Base-by-base conservation (phyloP, 192 early-diverging fungal species). In the Rhizoclosmatium globosum region DNA sequence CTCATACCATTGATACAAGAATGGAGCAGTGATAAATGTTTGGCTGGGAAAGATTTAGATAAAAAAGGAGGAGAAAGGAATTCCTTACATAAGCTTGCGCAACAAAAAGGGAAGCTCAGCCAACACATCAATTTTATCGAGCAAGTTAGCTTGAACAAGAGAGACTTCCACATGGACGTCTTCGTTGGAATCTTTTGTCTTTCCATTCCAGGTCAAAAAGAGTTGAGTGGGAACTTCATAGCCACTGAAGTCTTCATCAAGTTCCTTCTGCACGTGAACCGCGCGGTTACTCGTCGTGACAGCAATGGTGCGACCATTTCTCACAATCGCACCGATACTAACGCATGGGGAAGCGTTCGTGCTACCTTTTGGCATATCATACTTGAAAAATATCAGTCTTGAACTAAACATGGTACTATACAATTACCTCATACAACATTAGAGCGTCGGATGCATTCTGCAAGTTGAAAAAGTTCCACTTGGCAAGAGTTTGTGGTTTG, bases 1-100 rank as follows among this genome's bases (percentile, higher is more conserved):
- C 67, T 96, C 92, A 67, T 93, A 90, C 92, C 96, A 97, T 83
- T 99, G 95, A 82, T 97, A 99, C 45, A 96, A 89, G 75, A 92
- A 98, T 46, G 97, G 97, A 73, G 94, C 94, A 23, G 95, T 96
- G 43, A 99, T 92, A 75, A 97, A 92, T 0, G 95, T 93, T 85
- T 97, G 94, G 53, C 74, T 76, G 59, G 4, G 41, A 46, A 23
- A 41, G 56, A 56, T 57, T 56, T 13, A 57, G n/a, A 48, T 53
- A 56, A 38, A 71, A 1, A 62, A 7, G 57, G 9, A 19, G 62
- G 39, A 38, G 43, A 48, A 31, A 13, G 9, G 46, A 38, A 9
- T 2, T 47, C 21, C 74, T 76, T 41, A 76, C 74, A 99, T 94
- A 56, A 97, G 81, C 74, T 94, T 95, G 60, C 93, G 90, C n/a